These are phyloP conservation scores for Globisporangium cederbergense DNA, from an alignment of 352 stramenopile species.

Conservation along the genomic window DNA sequence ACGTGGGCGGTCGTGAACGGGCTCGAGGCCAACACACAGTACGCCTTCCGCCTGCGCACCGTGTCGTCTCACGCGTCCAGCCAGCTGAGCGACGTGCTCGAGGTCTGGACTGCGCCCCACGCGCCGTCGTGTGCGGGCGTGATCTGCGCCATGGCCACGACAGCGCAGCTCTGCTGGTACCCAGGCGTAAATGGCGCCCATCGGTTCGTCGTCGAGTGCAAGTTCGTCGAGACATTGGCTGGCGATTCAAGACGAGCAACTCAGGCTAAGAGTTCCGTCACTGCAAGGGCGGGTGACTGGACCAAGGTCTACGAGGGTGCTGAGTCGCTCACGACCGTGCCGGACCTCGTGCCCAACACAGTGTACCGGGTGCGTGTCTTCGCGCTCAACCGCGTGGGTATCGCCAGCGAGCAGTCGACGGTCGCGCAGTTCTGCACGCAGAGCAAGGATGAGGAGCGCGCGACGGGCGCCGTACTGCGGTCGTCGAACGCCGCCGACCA, in stretches of 20 bases:
- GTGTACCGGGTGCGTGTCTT: conserved; percentile 86
- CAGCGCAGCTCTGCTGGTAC: conserved; percentile 80
- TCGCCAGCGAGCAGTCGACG: conserved; percentile 65
- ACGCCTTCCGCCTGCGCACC: conserved; percentile 79
- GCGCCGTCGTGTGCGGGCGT: conserved; percentile 49
- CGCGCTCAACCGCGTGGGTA: conserved; percentile 65
- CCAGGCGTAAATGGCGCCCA: conserved; percentile 56
- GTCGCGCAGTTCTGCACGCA: conserved; percentile 81
- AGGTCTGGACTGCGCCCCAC: conserved; percentile 62
- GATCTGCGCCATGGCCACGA: conserved; percentile 51
- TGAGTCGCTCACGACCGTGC: conserved; percentile 57
- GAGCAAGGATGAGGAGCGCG: conserved; percentile 54
- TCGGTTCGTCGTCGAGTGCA: conserved; percentile 77
- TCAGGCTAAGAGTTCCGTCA: background rate
- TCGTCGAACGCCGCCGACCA: conserved; percentile 51
- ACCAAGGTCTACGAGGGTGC: conserved; percentile 74
- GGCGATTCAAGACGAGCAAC: conserved; percentile 7
- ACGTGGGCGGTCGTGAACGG: conserved; percentile 41
- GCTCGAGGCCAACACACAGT: conserved; percentile 81
- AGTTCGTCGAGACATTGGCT: conserved; percentile 59
- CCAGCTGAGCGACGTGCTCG: conserved; percentile 67
- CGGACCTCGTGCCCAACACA: conserved; percentile 65
- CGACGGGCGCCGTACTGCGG: conserved; percentile 23
- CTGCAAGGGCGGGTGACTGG: conserved; percentile 40
- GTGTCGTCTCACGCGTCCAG: conserved; percentile 77